Conservation (phyloP, 306 rosid genomes). For the Vigna mungo region DNA sequence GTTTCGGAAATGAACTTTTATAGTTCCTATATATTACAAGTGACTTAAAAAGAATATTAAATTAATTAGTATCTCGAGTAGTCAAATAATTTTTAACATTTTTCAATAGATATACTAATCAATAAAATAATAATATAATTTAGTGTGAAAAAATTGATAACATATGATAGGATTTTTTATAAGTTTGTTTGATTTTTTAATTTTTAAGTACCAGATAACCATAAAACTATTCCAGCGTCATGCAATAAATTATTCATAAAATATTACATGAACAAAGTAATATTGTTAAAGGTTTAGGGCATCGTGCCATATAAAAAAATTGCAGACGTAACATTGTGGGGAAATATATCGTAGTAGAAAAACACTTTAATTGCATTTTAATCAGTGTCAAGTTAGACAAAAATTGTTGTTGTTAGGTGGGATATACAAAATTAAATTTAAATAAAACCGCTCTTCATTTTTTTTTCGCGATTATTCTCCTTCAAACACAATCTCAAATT, state of each 20-base stretch:
- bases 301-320: background rate
- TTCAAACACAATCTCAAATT: background rate
- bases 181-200: no score
- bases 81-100: no score
- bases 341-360: background rate
- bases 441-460: background rate
- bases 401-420: background rate
- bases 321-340: background rate
- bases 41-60: no score
- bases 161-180: no score
- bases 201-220: no score
- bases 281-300: background rate
- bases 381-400: constrained; percentile 1
- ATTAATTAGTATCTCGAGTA: no score
- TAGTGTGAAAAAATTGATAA: no score
- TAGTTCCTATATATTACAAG: no score
- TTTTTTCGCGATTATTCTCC: background rate
- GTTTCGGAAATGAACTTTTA: no score
- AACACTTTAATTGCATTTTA: constrained; percentile 5
- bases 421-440: background rate
- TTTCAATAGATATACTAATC: no score
- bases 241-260: background rate
- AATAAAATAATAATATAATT: no score
- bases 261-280: background rate
- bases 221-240: background rate